These are phyloP conservation scores for Amanita exitialis DNA, from an alignment of 768 basidiomycete species.

Conservation along the genomic window DNA sequence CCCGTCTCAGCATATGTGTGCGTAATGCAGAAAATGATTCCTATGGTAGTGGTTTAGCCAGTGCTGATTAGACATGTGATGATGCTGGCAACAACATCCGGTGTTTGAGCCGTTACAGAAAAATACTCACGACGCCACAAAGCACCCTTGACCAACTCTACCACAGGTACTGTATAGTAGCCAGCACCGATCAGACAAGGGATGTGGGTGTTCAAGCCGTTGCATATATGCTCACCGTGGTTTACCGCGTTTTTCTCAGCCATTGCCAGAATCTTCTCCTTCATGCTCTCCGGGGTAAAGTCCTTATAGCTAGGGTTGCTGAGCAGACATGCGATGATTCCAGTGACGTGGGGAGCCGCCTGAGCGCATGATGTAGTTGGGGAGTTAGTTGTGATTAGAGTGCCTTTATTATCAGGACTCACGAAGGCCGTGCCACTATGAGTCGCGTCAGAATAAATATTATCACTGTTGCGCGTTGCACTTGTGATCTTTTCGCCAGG, in stretches of 20 bases:
- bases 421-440: neutral
- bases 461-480: neutral
- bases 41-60: too few relatives aligned
- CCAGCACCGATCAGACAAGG: neutral
- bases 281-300: too few relatives aligned
- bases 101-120: too few relatives aligned
- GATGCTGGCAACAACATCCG: too few relatives aligned
- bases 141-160: too few relatives aligned
- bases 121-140: too few relatives aligned
- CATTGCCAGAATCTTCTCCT: neutral
- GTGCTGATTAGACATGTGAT: too few relatives aligned
- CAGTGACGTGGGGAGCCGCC: neutral
- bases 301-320: neutral
- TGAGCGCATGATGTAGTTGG: neutral
- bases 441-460: neutral
- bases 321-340: neutral
- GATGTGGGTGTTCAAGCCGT: neutral
- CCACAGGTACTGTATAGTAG: neutral
- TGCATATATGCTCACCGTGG: neutral
- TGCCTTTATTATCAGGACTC: neutral
- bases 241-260: neutral
- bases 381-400: neutral
- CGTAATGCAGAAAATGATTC: too few relatives aligned
- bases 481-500: neutral
- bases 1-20: too few relatives aligned